Evolutionary conservation across 345 rosid genomes (phyloP), one percentile per base, ranked within the genome.

Genomic region (Eucalyptus microcorys): DNA sequence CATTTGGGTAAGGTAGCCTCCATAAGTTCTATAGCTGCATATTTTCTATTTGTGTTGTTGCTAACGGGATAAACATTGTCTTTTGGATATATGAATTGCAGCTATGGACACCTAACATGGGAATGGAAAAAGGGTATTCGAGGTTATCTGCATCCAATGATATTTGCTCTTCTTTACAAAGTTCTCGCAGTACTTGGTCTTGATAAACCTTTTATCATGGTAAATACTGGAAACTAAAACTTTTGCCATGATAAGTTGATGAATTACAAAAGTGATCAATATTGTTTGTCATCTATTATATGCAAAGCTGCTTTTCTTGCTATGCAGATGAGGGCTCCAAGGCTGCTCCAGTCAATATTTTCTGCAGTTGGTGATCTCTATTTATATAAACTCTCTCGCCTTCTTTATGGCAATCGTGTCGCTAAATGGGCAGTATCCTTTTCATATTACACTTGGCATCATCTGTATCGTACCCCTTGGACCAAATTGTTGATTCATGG

Each of bases 51-150:
- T 37, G 83, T 19, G 45, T 71, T 71, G 45, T 71, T 37, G 83
- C 83, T 37, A 19, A 21, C 27, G 11, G 83, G 27, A 71, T 71
- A 9, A 37, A 71, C 45, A 10, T 37, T 71, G 83, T 37, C 12
- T 37, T 13, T 71, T 30, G 24, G 48, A 42, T 84, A 37, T 53
- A 30, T 43, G 21, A 32, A 42, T 59, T 83, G 88, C 88, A 98
- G 99, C 88, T 95, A 97, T 90, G 99, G 99, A 83, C 97, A 97
- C 90, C 87, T 97, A 97, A 96, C 98, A 32, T 97, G 98, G 99
- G 99, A 98, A 89, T 98, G 98, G 98, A 91, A 95, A 93, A 93
- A 93, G 91, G 97, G 99, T 30, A 95, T 96, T 86, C 94, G 99
- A 85, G 94, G 99, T 94, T 98, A 95, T 91, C 92, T 97, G 94